Evolutionary conservation across 306 rosid genomes (phyloP).

Genomic region (Corylus heterophylla): DNA sequence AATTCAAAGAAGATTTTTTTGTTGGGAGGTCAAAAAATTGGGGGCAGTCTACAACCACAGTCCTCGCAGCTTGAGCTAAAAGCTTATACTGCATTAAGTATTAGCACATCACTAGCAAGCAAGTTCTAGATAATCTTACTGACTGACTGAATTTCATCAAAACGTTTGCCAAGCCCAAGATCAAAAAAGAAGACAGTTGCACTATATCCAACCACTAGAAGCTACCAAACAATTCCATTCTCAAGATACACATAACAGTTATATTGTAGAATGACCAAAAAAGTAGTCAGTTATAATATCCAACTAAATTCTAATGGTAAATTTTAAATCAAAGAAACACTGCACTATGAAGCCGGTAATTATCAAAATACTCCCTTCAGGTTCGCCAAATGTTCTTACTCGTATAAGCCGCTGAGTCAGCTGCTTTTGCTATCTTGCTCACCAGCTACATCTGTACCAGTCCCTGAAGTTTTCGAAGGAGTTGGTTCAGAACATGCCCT

Average conservation of each 20-base stretch:
- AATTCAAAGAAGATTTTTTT: no score
- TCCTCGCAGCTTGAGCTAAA: no score
- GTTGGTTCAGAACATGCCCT: slow-evolving; percentile 74
- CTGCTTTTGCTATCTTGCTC: slow-evolving; percentile 26
- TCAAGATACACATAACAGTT: background rate
- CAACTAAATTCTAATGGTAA: background rate
- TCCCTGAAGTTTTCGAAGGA: slow-evolving; percentile 45
- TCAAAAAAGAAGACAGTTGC: background rate
- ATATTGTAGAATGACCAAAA: slow-evolving; percentile 22
- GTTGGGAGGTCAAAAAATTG: no score
- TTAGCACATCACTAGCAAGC: background rate
- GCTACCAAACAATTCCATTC: slow-evolving; percentile 14
- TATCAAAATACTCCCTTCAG: slow-evolving; percentile 14
- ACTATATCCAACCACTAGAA: background rate
- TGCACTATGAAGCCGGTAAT: slow-evolving; percentile 3
- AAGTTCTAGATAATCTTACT: slow-evolving; percentile 12
- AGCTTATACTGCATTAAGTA: no score
- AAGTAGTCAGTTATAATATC: slow-evolving; percentile 1
- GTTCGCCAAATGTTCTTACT: slow-evolving; percentile 30
- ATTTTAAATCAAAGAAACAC: background rate
- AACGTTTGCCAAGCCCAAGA: background rate
- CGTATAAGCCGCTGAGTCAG: slow-evolving; percentile 15
- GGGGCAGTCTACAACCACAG: no score
- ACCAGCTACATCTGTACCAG: slow-evolving; percentile 24
- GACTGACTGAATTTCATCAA: background rate